Conservation (phyloP, 106 monocot genomes). For the Hemerocallis citrina region DNA sequence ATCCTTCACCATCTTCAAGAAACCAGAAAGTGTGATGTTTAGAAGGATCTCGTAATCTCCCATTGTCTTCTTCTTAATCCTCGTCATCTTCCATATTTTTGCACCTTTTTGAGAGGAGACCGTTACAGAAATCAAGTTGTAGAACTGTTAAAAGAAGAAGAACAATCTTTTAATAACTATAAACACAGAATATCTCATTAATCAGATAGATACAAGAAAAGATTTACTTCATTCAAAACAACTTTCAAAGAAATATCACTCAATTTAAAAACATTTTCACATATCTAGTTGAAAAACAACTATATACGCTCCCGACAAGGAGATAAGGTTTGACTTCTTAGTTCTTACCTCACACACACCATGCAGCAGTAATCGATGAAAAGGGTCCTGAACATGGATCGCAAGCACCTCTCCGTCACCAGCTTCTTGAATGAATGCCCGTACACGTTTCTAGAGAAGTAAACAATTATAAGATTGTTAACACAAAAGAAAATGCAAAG, state of each 20-base stretch:
- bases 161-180: too few relatives aligned
- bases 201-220: neutral
- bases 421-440: constrained; percentile 37
- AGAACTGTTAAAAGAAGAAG: constrained; percentile 62
- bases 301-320: neutral
- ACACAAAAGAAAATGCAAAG: too few relatives aligned
- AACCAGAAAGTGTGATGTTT: constrained; percentile 45
- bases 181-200: too few relatives aligned
- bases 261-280: neutral
- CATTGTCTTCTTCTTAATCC: constrained; percentile 56
- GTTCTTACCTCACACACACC: constrained; percentile 84
- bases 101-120: constrained; percentile 20
- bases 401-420: constrained; percentile 50
- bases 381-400: constrained; percentile 71
- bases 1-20: constrained; percentile 60
- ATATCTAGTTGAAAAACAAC: neutral
- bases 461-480: neutral
- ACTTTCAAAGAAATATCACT: neutral
- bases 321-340: neutral
- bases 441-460: constrained; percentile 36
- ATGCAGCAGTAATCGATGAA: constrained; percentile 77
- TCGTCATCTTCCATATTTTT: constrained; percentile 45
- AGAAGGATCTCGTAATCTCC: constrained; percentile 30
- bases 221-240: neutral
- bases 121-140: constrained; percentile 72